Percentiles rank a stretch among this genome's conserved stretches.
Conservation (phyloP, 495 filamentous ascomycete species). For the Daldinia bambusicola region DNA sequence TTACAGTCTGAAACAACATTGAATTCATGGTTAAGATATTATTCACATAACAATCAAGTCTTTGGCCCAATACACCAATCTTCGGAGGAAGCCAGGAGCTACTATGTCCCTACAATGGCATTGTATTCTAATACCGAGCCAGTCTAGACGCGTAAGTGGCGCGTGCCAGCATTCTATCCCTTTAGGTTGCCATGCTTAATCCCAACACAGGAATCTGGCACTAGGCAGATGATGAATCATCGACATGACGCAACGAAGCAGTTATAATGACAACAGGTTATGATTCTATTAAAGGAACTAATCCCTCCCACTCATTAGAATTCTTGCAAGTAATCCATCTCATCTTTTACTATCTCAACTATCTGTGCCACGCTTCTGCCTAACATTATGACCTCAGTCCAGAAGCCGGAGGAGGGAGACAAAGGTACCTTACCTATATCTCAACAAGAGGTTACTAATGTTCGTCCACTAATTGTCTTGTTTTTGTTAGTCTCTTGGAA, state of each 20-base stretch:
- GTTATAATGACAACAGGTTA: not conserved
- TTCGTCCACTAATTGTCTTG: not conserved
- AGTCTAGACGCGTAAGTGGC: conserved; percentile 9
- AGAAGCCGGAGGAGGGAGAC: conserved; percentile 38
- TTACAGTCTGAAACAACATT: too few relatives aligned
- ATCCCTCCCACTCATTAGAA: not conserved
- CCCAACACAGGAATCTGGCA: conserved; percentile 3
- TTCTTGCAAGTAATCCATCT: not conserved
- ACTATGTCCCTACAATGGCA: not conserved
- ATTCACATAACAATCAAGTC: too few relatives aligned
- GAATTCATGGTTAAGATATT: too few relatives aligned
- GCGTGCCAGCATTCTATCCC: conserved; percentile 8
- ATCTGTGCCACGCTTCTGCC: not conserved
- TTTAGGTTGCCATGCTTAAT: not conserved
- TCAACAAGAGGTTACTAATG: too few relatives aligned
- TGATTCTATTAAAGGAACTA: not conserved
- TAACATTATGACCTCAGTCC: conserved; percentile 16
- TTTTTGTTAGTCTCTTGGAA: conserved; percentile 64
- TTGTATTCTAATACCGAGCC: not conserved
- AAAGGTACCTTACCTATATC: conserved; percentile 40
- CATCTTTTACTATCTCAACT: not conserved
- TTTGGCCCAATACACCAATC: too few relatives aligned
- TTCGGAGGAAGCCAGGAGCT: too few relatives aligned
- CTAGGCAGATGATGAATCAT: conserved; percentile 44
- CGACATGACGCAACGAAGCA: conserved; percentile 29